These are phyloP conservation scores for Rhododendron vialii DNA, from an alignment of 148 eudicot species.

Conservation along the genomic window DNA sequence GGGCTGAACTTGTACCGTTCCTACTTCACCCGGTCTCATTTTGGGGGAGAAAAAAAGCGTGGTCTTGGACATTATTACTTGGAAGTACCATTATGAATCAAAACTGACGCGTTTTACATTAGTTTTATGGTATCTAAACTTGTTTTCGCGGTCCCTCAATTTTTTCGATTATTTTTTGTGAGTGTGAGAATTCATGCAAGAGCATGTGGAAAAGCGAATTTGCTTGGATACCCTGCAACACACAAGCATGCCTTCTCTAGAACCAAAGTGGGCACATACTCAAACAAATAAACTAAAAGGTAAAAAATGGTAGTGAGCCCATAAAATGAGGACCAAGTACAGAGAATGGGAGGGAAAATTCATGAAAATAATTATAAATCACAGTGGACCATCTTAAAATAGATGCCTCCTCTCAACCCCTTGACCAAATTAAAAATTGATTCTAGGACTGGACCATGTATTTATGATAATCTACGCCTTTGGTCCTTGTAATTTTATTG, in stretches of 20 bases:
- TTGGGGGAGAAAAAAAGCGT: background rate
- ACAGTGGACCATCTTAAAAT: background rate
- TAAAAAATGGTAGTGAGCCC: background rate
- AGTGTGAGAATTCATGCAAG: background rate
- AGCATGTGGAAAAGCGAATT: conserved; percentile 7
- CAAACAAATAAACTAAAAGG: background rate
- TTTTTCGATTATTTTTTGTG: background rate
- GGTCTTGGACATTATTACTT: background rate
- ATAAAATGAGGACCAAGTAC: background rate
- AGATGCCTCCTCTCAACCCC: background rate
- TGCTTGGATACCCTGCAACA: background rate
- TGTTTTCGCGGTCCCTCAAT: background rate
- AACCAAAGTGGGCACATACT: conserved; percentile 13
- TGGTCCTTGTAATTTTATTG: background rate
- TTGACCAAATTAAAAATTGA: background rate
- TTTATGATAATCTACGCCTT: background rate
- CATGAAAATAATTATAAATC: background rate
- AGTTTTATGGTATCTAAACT: background rate
- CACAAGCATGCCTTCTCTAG: conserved; percentile 14
- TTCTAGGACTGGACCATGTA: background rate
- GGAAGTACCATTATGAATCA: background rate
- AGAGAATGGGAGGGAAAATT: background rate
- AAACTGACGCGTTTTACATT: background rate
- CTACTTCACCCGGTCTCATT: background rate
- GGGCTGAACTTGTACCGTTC: background rate